Evolutionary conservation across 768 basidiomycete genomes (phyloP).

Genomic region (Glaciozyma martinii): DNA sequence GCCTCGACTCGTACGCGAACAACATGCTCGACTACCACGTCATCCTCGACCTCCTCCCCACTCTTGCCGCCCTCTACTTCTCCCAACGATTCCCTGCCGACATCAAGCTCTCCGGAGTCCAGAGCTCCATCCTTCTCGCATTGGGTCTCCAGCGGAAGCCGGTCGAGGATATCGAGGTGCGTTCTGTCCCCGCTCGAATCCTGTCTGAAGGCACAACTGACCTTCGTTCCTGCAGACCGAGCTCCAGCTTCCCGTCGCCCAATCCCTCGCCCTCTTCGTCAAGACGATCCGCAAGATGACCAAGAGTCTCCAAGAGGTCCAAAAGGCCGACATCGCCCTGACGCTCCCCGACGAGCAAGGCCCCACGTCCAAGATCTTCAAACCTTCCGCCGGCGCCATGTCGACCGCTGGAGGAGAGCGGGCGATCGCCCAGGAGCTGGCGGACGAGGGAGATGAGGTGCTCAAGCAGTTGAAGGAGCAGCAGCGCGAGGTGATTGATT

Average conservation of each 20-base stretch:
- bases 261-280: slow-evolving; percentile 79
- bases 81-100: slow-evolving; percentile 54
- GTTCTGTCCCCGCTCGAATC: slow-evolving; percentile 26
- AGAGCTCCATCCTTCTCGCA: slow-evolving; percentile 81
- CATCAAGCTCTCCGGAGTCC: slow-evolving; percentile 69
- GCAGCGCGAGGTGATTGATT: slow-evolving; percentile 78
- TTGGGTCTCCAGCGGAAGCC: slow-evolving; percentile 81
- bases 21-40: slow-evolving; percentile 96
- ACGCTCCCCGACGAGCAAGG: slow-evolving; percentile 21
- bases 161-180: slow-evolving; percentile 79
- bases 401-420: slow-evolving; percentile 11
- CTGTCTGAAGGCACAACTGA: background rate
- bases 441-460: slow-evolving; percentile 65
- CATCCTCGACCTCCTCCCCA: slow-evolving; percentile 81
- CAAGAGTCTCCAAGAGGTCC: slow-evolving; percentile 40
- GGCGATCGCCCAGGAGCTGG: slow-evolving; percentile 57
- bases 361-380: background rate
- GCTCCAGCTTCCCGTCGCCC: slow-evolving; percentile 72
- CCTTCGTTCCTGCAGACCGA: slow-evolving; percentile 49
- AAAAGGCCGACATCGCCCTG: slow-evolving; percentile 31
- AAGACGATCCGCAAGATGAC: slow-evolving; percentile 77
- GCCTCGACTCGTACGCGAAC: slow-evolving; percentile 89
- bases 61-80: slow-evolving; percentile 73
- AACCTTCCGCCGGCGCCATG: slow-evolving; percentile 10
- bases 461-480: slow-evolving; percentile 44